These are phyloP conservation scores for Suillus subalutaceus DNA, from an alignment of 768 basidiomycete species.

Conservation along the genomic window DNA sequence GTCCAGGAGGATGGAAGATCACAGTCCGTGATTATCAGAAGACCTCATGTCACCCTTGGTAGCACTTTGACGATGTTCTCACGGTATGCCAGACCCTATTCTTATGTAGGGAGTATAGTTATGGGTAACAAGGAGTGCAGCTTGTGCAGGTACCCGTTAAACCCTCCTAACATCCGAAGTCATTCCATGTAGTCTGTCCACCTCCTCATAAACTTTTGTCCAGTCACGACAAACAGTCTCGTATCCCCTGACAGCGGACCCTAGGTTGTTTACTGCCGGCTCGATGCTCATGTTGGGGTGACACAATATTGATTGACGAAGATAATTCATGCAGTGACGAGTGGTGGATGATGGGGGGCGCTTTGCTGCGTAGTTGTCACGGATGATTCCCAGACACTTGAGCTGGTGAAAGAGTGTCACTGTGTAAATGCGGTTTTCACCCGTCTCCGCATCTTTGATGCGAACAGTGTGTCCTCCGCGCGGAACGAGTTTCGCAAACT, in stretches of 20 bases:
- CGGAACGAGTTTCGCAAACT: slow-evolving; percentile 36
- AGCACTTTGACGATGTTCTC: too few species aligned
- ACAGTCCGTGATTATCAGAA: too few species aligned
- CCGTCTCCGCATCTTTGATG: slow-evolving; percentile 18
- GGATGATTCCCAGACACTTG: slow-evolving; percentile 41
- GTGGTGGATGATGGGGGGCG: slow-evolving; percentile 14
- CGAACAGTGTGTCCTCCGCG: slow-evolving; percentile 33
- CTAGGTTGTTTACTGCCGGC: slow-evolving; percentile 14
- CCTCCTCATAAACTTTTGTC: slow-evolving; percentile 29
- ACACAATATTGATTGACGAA: slow-evolving; percentile 36
- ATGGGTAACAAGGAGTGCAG: not conserved
- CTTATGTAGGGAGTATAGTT: not conserved
- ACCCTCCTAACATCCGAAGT: not conserved
- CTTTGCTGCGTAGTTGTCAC: slow-evolving; percentile 21
- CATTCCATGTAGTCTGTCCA: slow-evolving; percentile 15
- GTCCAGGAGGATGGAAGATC: too few species aligned
- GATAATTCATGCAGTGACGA: slow-evolving; percentile 40
- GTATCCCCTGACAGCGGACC: slow-evolving; percentile 17
- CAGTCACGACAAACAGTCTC: slow-evolving; percentile 32
- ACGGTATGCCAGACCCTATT: too few species aligned
- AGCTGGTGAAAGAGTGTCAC: slow-evolving; percentile 44
- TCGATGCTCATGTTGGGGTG: slow-evolving; percentile 33
- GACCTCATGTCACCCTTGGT: too few species aligned
- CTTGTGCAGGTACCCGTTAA: not conserved
- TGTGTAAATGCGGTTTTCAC: slow-evolving; percentile 30